These are phyloP conservation scores for Globisporangium cylindrosporum DNA, from an alignment of 352 stramenopile species.

Conservation along the genomic window DNA sequence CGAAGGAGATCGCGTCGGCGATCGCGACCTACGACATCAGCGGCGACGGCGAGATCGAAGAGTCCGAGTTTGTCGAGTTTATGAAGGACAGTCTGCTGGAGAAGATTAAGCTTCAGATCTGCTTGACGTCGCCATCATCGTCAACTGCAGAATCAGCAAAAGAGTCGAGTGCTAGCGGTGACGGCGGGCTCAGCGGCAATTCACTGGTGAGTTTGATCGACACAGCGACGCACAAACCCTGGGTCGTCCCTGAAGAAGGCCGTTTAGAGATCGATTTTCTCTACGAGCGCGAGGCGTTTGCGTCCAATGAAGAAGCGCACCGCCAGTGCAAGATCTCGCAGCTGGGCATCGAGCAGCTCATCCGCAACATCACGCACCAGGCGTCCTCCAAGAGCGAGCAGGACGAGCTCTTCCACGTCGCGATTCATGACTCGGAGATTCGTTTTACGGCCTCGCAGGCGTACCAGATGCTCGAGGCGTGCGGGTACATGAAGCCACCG, in stretches of 20 bases:
- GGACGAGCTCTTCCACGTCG: conserved; percentile 75
- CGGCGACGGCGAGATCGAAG: conserved; percentile 75
- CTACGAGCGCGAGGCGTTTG: conserved; percentile 71
- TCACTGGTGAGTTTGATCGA: conserved; percentile 43
- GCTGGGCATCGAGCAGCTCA: conserved; percentile 61
- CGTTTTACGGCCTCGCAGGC: conserved; percentile 77
- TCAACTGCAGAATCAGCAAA: background rate
- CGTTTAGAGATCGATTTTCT: conserved; percentile 76
- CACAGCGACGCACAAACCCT: conserved; percentile 51
- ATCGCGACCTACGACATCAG: conserved; percentile 76
- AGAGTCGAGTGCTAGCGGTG: background rate
- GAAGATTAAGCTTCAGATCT: conserved; percentile 53
- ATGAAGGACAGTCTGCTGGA: conserved; percentile 67
- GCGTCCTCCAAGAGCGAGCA: conserved; percentile 59
- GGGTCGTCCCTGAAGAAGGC: conserved; percentile 59
- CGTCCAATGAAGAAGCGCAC: conserved; percentile 48
- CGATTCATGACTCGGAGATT: conserved; percentile 75
- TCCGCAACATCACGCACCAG: conserved; percentile 62
- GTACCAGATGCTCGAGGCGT: conserved; percentile 78
- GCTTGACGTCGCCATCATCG: background rate
- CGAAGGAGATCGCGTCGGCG: conserved; percentile 57
- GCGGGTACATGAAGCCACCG: conserved; percentile 52
- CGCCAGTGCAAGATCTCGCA: conserved; percentile 63
- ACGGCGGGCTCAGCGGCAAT: background rate
- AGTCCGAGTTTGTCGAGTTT: conserved; percentile 80